Evolutionary conservation across 1,284 basidiomycete genomes (phyloP).

Genomic region (Boletus sp.): DNA sequence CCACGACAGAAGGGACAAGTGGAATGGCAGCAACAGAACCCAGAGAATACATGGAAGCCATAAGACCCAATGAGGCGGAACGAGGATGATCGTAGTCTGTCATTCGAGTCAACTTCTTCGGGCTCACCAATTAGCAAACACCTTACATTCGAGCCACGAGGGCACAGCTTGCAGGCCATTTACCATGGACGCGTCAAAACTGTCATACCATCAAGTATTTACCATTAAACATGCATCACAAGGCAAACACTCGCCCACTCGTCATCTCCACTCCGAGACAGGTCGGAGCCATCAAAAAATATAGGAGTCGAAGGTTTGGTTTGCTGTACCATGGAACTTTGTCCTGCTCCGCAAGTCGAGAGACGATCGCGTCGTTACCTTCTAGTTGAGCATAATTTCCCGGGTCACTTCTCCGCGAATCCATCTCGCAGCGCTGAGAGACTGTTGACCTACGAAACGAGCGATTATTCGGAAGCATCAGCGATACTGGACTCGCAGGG

Average conservation of each 20-base stretch:
- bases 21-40: constrained; percentile 16
- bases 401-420: not conserved
- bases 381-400: not conserved
- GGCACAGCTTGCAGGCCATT: constrained; percentile 21
- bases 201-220: not conserved
- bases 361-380: constrained; percentile 38
- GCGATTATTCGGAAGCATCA: not conserved
- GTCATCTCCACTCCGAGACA: constrained; percentile 63
- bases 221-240: not conserved
- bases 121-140: not conserved
- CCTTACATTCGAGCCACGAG: constrained; percentile 23
- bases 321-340: constrained; percentile 53
- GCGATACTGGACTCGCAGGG: too few relatives aligned
- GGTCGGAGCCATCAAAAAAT: constrained; percentile 52
- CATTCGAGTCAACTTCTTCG: not conserved
- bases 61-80: constrained; percentile 18
- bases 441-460: not conserved
- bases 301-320: constrained; percentile 23
- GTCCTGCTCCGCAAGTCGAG: constrained; percentile 44
- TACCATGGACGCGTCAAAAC: constrained; percentile 18
- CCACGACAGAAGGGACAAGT: constrained; percentile 11
- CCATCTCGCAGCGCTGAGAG: not conserved
- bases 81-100: constrained; percentile 20
- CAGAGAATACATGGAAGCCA: constrained; percentile 16
- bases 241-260: constrained; percentile 45